Evolutionary conservation across 1,284 basidiomycete genomes (phyloP).

Genomic region (Xerocomus nothofagi): DNA sequence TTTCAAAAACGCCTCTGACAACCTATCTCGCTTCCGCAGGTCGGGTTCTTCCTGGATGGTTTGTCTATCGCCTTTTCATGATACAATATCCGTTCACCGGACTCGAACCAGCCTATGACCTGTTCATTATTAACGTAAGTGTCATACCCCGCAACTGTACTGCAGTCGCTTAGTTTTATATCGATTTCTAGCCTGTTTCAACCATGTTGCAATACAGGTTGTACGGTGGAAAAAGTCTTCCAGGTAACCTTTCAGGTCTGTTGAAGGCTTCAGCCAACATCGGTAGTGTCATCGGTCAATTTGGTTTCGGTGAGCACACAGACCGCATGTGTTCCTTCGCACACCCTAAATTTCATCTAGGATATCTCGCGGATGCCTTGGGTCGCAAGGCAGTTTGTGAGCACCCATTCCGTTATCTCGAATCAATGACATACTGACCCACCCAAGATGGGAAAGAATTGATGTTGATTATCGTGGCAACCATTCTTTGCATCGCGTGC

Average conservation of each 20-base stretch:
- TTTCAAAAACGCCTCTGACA: slow-evolving; percentile 7
- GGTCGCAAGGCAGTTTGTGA: slow-evolving; percentile 66
- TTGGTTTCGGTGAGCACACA: slow-evolving; percentile 53
- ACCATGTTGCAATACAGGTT: slow-evolving; percentile 77
- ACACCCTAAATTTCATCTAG: slow-evolving; percentile 17
- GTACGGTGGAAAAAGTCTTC: slow-evolving; percentile 55
- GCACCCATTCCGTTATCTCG: slow-evolving; percentile 19
- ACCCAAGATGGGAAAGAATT: slow-evolving; percentile 70
- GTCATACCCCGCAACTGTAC: background rate
- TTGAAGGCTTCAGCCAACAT: slow-evolving; percentile 73
- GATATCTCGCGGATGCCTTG: slow-evolving; percentile 64
- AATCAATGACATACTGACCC: slow-evolving; percentile 10
- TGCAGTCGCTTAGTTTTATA: background rate
- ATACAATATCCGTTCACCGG: background rate
- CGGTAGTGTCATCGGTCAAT: slow-evolving; percentile 73
- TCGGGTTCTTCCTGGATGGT: slow-evolving; percentile 73
- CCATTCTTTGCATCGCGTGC: slow-evolving; percentile 55
- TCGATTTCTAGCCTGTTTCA: slow-evolving; percentile 54
- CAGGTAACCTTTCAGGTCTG: slow-evolving; percentile 59
- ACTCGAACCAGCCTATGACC: slow-evolving; percentile 57
- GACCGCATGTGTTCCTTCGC: slow-evolving; percentile 1
- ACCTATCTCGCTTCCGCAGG: slow-evolving; percentile 34
- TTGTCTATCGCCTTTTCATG: slow-evolving; percentile 16
- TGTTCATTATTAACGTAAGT: slow-evolving; percentile 75
- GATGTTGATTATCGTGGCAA: slow-evolving; percentile 74